These are phyloP conservation scores for Berberis thunbergii DNA, from an alignment of 164 flowering plant genomes.

Conservation along the genomic window DNA sequence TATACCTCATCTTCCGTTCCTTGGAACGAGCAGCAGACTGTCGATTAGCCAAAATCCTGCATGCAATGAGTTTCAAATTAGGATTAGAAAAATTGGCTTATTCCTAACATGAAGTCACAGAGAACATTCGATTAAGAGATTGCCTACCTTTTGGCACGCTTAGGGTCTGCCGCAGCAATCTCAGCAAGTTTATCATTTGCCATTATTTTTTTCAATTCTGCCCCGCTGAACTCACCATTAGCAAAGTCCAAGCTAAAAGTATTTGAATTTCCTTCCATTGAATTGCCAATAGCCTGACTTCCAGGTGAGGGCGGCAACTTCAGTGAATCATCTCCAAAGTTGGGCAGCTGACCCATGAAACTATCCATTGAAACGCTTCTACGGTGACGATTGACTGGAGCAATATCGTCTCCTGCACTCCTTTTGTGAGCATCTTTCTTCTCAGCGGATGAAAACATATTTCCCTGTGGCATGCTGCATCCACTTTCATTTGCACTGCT, in stretches of 20 bases:
- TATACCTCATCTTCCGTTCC: conserved; percentile 92
- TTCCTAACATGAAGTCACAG: background rate
- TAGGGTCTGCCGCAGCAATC: conserved; percentile 56
- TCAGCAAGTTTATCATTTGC: conserved; percentile 56
- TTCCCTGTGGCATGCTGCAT: conserved; percentile 21
- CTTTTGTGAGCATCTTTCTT: conserved; percentile 49
- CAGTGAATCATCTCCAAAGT: conserved; percentile 51
- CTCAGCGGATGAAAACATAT: conserved; percentile 22
- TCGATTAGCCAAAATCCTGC: conserved; percentile 95
- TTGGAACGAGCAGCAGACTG: conserved; percentile 99
- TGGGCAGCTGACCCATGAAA: conserved; percentile 40
- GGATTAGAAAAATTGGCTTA: background rate
- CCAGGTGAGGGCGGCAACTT: conserved; percentile 47
- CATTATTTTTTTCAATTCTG: conserved; percentile 64
- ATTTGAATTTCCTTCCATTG: conserved; percentile 50
- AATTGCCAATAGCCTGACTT: conserved; percentile 13
- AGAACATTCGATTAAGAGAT: background rate
- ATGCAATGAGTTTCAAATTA: background rate
- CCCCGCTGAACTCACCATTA: conserved; percentile 60
- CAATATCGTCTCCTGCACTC: conserved; percentile 32
- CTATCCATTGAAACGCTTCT: conserved; percentile 62
- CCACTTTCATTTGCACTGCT: conserved; percentile 72
- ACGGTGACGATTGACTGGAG: conserved; percentile 34
- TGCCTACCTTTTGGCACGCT: conserved; percentile 58
- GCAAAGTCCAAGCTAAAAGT: conserved; percentile 63